Evolutionary conservation across 129 eudicot species (phyloP), one percentile per base, ranked within the genome.

Genomic region (Saposhnikovia divaricata): DNA sequence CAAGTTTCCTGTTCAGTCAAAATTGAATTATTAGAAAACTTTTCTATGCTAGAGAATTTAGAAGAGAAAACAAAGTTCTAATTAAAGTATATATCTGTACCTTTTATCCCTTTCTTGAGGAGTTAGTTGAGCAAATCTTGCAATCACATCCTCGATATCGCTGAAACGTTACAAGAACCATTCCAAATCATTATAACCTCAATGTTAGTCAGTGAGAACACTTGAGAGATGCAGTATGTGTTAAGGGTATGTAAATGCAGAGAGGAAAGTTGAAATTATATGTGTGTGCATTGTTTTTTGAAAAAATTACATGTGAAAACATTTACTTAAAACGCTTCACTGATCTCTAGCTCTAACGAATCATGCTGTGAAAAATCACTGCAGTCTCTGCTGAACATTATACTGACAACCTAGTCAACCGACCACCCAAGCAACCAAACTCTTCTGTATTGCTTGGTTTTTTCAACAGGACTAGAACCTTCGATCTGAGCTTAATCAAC

Each of bases 101-200:
- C 98, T 85, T 88, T 95, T 95, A 46, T 86, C 90, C 86, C 99
- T 87, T 83, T 95, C 99, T 84, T 95, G 91, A 21, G 99, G 94
- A 21, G 94, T 86, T 40, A 95, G 79, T 76, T 92, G 89, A 76
- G 97, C 93, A 80, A 89, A 95, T 86, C 89, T 92, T 59, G 96
- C 86, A 74, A 92, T 90, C 63, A 95, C 91, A 84, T 95, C 97
- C 77, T 92, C 96, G 68, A 95, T 78, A 78, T 90, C 90, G 85
- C 98, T 94, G 88, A 70, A 84, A 81, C 18, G 14, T 31, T 84
- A 40, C 44, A 81, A 19, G 14, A 81, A 42, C 9, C 65, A 63
- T 53, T 71, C 47, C 43, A 13, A 53, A 55, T 21, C 43, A 40
- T 40, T 21, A 28, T n/a, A 80, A 72, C 9, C 28, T 10, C 59